These are phyloP conservation scores for Penicillium sp. DNA, from an alignment of 2,329 filamentous ascomycete species.

Conservation along the genomic window DNA sequence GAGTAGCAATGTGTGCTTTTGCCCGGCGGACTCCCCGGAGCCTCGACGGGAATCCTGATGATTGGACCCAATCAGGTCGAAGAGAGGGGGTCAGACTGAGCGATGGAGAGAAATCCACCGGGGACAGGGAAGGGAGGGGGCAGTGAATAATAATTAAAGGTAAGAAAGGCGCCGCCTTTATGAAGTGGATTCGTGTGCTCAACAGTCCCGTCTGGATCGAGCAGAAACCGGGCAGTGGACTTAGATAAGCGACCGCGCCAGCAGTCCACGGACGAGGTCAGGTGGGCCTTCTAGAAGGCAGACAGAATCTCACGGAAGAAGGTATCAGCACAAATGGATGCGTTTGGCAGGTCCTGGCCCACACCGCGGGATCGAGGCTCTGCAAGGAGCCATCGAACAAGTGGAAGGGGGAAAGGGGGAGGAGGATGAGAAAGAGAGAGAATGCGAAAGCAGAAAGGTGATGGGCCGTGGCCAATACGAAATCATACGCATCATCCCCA, in stretches of 20 bases:
- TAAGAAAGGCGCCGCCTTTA: too few relatives aligned
- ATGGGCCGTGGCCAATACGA: too few relatives aligned
- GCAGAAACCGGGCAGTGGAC: neutral
- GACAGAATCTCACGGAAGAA: conserved; percentile 3
- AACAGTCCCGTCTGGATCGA: too few relatives aligned
- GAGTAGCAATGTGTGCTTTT: neutral
- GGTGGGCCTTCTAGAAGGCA: conserved; percentile 20
- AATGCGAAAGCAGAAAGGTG: neutral
- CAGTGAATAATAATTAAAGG: too few relatives aligned
- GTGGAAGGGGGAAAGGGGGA: neutral
- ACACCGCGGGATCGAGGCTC: conserved; percentile 17
- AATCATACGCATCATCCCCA: too few relatives aligned
- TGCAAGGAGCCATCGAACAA: too few relatives aligned
- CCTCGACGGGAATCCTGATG: conserved; percentile 17
- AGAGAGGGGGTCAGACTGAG: too few relatives aligned
- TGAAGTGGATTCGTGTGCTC: too few relatives aligned
- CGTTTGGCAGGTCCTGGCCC: conserved; percentile 15
- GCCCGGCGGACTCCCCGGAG: conserved; percentile 15
- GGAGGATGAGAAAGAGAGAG: neutral
- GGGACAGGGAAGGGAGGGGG: neutral
- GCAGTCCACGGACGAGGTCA: too few relatives aligned
- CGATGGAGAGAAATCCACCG: too few relatives aligned
- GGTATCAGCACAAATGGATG: conserved; percentile 6
- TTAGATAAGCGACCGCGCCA: conserved; percentile 9
- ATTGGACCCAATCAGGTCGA: conserved; percentile 2